Base-by-base conservation (phyloP, 768 basidiomycete species). In the Coprinellus micaceus region DNA sequence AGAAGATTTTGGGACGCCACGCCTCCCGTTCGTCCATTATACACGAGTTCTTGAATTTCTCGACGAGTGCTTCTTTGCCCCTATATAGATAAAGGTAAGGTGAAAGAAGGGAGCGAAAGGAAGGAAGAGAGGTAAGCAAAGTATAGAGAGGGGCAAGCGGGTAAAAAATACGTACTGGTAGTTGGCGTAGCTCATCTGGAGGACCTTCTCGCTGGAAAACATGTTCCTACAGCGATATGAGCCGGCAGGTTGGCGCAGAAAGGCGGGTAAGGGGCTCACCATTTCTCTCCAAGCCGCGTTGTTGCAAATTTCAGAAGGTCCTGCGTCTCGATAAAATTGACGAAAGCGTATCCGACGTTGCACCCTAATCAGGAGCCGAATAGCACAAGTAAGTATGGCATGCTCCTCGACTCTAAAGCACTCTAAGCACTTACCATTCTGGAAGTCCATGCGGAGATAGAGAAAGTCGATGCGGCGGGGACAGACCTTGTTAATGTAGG, bases 161-260 rank as follows among this genome's bases (percentile, higher is more conserved):
- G 13, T 55, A 17, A 45, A 45, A 51, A 29, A n/a, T 17, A 78
- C 89, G 52, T 59, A 92, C 91, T 94, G 92, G 65, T 91, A 93
- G 62, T 91, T 94, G 2, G 93, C 94, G 66, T 94, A 95, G 61
- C 88, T 89, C 87, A 94, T 91, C 64, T 94, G 88, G 52, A 94
- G 71, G 9, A 93, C 85, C 65, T 95, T 95, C 70, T 94, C 90
- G 58, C 90, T 92, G 9, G 89, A 89, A 67, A 91, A 94, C 85
- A 91, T 85, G 66, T 95, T 94, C 91, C 90, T 92, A 67, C 15
- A 22, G 51, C 58, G 22, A 53, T 52, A 29, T 53, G 43, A 45
- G 21, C 54, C 28, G n/a, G 22, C 30, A 30, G 50, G 30, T 30
- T 22, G 25, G 17, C 15, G 4, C 2, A 11, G 41, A 11, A 7